Conservation (phyloP, 2,329 filamentous ascomycete species). For the Dactylellina leptospora region DNA sequence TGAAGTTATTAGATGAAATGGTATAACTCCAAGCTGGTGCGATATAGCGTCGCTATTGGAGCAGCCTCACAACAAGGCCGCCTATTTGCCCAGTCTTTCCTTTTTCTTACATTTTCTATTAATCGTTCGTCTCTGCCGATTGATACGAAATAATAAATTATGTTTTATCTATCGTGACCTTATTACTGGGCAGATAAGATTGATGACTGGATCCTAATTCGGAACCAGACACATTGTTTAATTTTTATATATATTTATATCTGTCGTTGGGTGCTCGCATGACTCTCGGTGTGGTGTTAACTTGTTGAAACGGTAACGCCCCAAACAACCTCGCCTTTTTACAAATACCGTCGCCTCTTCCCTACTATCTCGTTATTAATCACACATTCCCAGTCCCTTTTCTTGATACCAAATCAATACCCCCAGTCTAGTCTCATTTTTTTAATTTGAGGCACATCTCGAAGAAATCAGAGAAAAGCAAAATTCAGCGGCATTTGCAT, state of each 20-base stretch:
- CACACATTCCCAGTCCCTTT: constrained; percentile 32
- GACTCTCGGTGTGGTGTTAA: constrained; percentile 41
- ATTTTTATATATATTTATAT: constrained; percentile 37
- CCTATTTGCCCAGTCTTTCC: constrained; percentile 11
- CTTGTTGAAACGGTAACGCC: constrained; percentile 48
- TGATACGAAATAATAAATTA: constrained; percentile 17
- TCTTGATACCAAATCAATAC: constrained; percentile 23
- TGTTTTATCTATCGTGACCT: background rate
- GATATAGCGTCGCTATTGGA: constrained; percentile 50
- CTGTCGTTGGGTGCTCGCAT: constrained; percentile 48
- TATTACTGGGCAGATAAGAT: constrained; percentile 45
- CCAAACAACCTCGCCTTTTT: constrained; percentile 51
- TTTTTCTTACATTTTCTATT: constrained; percentile 37
- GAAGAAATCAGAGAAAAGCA: constrained; percentile 20
- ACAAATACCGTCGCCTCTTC: constrained; percentile 41
- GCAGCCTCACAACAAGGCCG: constrained; percentile 31
- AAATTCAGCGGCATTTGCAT: constrained; percentile 25
- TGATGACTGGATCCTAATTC: constrained; percentile 47
- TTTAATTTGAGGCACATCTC: constrained; percentile 35
- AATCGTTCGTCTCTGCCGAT: constrained; percentile 25
- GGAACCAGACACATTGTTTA: constrained; percentile 3
- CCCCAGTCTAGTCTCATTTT: constrained; percentile 24
- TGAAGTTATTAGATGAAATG: constrained; percentile 42
- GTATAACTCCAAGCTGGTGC: constrained; percentile 36
- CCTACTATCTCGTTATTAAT: constrained; percentile 36